These are phyloP conservation scores for Ascocoryne sarcoides DNA, from an alignment of 2,329 filamentous ascomycete genomes.

Conservation along the genomic window DNA sequence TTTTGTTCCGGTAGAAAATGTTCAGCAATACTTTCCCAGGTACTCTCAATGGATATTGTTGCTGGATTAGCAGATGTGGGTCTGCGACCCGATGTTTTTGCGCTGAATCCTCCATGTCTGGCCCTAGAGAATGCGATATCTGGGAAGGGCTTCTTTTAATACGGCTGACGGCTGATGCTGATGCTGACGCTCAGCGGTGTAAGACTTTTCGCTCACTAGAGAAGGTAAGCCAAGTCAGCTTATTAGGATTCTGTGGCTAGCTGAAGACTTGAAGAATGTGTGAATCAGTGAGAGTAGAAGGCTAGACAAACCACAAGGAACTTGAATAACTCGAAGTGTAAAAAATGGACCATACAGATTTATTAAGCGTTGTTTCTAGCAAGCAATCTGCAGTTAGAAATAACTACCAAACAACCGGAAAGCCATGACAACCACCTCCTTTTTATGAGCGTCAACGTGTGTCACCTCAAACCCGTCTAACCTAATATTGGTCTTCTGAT, in stretches of 20 bases:
- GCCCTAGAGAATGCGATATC: neutral
- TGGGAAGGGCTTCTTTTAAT: neutral
- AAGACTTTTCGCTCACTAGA: too few species aligned
- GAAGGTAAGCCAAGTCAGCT: too few species aligned
- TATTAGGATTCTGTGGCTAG: too few species aligned
- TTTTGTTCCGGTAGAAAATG: slow-evolving; percentile 13
- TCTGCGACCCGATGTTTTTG: slow-evolving; percentile 2
- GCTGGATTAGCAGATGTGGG: neutral
- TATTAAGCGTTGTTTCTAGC: too few species aligned
- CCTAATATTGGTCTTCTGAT: neutral
- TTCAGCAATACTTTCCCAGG: slow-evolving; percentile 13
- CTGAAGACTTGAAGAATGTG: neutral
- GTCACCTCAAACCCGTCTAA: neutral
- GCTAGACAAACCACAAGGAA: too few species aligned
- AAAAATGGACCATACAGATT: neutral
- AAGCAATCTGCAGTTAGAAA: too few species aligned
- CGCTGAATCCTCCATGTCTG: slow-evolving; percentile 1
- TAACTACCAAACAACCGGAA: neutral
- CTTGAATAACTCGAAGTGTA: neutral
- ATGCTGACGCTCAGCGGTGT: too few species aligned
- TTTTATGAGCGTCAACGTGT: neutral
- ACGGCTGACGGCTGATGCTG: neutral
- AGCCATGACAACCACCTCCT: neutral
- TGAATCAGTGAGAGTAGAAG: neutral
- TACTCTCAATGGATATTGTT: too few species aligned